Conservation (phyloP, 2,329 filamentous ascomycete genomes). For the Ascosphaera apis region DNA sequence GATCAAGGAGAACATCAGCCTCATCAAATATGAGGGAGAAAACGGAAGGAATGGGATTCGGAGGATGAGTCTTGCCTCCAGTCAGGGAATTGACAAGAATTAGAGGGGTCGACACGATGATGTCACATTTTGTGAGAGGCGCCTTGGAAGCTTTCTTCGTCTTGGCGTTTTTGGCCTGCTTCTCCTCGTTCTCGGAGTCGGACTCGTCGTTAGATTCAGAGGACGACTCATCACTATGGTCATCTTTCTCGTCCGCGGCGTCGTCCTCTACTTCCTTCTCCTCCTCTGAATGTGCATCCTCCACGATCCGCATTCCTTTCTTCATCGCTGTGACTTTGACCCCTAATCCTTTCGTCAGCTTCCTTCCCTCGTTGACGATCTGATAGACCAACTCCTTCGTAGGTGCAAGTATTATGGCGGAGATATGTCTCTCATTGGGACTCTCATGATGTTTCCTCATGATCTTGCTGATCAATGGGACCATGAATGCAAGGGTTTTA, state of each 20-base stretch:
- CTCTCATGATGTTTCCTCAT: conserved; percentile 29
- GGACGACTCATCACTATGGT: conserved; percentile 18
- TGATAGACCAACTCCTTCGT: conserved; percentile 64
- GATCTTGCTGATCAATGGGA: conserved; percentile 63
- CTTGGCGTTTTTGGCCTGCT: conserved; percentile 8
- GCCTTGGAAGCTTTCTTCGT: conserved; percentile 8
- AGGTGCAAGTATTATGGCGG: conserved; percentile 51
- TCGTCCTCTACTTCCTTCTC: conserved; percentile 17
- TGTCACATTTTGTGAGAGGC: conserved; percentile 46
- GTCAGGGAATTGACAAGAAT: conserved; percentile 53
- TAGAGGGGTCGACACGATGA: conserved; percentile 60
- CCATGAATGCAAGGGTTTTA: conserved; percentile 82
- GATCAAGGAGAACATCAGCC: conserved; percentile 81
- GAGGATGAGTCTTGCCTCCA: conserved; percentile 20
- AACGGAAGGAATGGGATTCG: conserved; percentile 39
- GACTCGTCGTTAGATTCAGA: conserved; percentile 13
- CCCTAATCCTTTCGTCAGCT: conserved; percentile 53
- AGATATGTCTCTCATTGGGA: conserved; percentile 33
- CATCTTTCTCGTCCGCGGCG: conserved; percentile 17
- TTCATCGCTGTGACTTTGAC: conserved; percentile 61
- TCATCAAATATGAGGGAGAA: conserved; percentile 67
- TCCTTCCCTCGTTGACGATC: conserved; percentile 62
- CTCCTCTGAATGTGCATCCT: conserved; percentile 19
- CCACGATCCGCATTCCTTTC: conserved; percentile 54
- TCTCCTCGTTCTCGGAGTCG: conserved; percentile 7